A percentile compares a stretch with the other conserved stretches of the same genome.
phyloP scores from a whole-genome alignment of 2,329 filamentous ascomycete genomes.

The Arthrobotrys iridis region DNA sequence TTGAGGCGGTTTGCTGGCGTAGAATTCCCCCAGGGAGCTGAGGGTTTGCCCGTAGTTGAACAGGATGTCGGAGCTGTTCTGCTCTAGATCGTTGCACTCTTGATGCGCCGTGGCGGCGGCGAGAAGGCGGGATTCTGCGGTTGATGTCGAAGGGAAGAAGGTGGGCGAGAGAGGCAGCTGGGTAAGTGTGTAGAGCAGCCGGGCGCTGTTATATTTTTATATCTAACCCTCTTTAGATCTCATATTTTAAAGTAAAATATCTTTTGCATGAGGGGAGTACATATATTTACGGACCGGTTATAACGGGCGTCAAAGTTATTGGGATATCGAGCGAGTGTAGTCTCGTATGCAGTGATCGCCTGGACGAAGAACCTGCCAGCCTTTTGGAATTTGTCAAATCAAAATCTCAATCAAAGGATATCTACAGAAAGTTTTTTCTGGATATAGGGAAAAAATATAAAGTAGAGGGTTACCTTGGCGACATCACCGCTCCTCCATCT shows the following conservation, averaged over 20 bases:
- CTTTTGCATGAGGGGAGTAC: too few species aligned
- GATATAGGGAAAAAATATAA: background rate
- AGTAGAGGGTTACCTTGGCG: slow-evolving; percentile 49
- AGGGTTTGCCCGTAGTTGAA: slow-evolving; percentile 52
- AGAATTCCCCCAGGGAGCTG: slow-evolving; percentile 55
- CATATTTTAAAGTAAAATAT: too few species aligned
- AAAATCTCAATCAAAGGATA: background rate
- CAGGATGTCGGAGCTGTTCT: slow-evolving; percentile 29
- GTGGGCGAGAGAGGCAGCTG: slow-evolving; percentile 23
- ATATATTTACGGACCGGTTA: slow-evolving; percentile 55
- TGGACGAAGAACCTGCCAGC: slow-evolving; percentile 57
- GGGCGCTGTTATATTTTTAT: slow-evolving; percentile 20
- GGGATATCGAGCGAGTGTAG: slow-evolving; percentile 48
- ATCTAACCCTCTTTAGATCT: too few species aligned
- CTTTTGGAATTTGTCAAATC: slow-evolving; percentile 23
- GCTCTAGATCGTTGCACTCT: slow-evolving; percentile 40
- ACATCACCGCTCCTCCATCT: slow-evolving; percentile 58
- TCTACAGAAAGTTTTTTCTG: background rate
- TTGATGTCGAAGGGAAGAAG: slow-evolving; percentile 41
- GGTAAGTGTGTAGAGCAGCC: slow-evolving; percentile 39
- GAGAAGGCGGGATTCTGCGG: slow-evolving; percentile 31
- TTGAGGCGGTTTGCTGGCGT: slow-evolving; percentile 43
- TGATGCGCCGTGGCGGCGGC: slow-evolving; percentile 29
- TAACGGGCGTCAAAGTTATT: slow-evolving; percentile 57
- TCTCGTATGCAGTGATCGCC: slow-evolving; percentile 56